phyloP scores from a whole-genome alignment of 345 rosid genomes.

The Kandelia obovata region DNA sequence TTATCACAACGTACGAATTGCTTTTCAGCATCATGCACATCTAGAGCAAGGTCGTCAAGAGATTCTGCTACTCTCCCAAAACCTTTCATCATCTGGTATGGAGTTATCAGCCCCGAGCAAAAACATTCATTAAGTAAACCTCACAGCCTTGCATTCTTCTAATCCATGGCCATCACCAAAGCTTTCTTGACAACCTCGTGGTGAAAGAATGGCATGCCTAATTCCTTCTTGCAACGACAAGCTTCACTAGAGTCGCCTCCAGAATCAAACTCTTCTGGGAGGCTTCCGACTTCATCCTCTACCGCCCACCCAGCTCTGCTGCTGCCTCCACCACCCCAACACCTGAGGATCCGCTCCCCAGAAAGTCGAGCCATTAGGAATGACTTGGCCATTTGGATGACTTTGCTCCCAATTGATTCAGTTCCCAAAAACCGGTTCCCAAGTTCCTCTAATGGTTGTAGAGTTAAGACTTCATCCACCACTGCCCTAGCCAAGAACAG shows the following conservation, averaged over 20 bases:
- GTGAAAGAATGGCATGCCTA: constrained; percentile 85
- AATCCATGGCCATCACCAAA: constrained; percentile 54
- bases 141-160: constrained; percentile 57
- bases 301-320: constrained; percentile 57
- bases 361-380: constrained; percentile 74
- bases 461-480: constrained; percentile 80
- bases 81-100: constrained; percentile 76
- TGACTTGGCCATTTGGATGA: constrained; percentile 70
- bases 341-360: constrained; percentile 72
- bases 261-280: no score
- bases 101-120: constrained; percentile 61
- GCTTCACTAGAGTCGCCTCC: constrained; percentile 76
- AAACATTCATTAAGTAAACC: constrained; percentile 51
- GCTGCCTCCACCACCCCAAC: constrained; percentile 81
- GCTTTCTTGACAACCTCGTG: constrained; percentile 86
- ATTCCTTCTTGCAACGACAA: constrained; percentile 65
- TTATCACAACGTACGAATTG: constrained; percentile 48
- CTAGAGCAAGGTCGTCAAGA: constrained; percentile 71
- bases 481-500: constrained; percentile 79
- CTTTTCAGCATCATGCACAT: constrained; percentile 68
- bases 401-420: constrained; percentile 54
- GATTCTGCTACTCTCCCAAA: constrained; percentile 60
- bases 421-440: constrained; percentile 42
- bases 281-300: constrained; percentile 36
- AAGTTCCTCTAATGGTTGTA: constrained; percentile 63